A percentile compares a stretch with the other conserved stretches of the same genome.
Evolutionary conservation across 495 filamentous ascomycete genomes (phyloP).

Genomic region (Aspergillus haitiensis): DNA sequence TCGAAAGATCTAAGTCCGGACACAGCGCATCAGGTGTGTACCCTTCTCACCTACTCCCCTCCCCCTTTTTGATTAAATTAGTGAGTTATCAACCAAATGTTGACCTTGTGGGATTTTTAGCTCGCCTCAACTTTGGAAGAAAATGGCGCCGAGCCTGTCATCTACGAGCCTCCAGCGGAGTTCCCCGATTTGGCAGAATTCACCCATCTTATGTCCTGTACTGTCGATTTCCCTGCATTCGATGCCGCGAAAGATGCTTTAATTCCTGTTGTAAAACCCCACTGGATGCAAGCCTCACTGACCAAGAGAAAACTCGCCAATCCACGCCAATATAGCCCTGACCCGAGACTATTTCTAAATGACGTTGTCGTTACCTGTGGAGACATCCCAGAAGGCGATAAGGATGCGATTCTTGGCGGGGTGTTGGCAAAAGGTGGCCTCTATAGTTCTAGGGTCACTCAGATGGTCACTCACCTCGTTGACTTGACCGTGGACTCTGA

Average conservation of each 20-base stretch:
- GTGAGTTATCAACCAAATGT: too few species aligned
- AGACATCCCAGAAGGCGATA: slow-evolving; percentile 83
- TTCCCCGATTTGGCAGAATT: slow-evolving; percentile 57
- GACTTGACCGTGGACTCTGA: slow-evolving; percentile 73
- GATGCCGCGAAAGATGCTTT: slow-evolving; percentile 65
- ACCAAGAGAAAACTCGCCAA: slow-evolving; percentile 68
- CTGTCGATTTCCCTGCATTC: slow-evolving; percentile 87
- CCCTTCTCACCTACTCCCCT: not conserved
- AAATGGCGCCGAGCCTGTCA: slow-evolving; percentile 54
- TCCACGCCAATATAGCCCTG: slow-evolving; percentile 81
- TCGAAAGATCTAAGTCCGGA: slow-evolving; percentile 51
- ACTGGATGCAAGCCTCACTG: slow-evolving; percentile 74
- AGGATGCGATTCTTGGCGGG: slow-evolving; percentile 88
- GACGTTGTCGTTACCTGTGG: slow-evolving; percentile 73
- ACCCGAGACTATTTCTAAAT: slow-evolving; percentile 86
- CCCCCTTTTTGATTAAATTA: slow-evolving; percentile 1
- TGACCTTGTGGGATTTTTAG: slow-evolving; percentile 13
- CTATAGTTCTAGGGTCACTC: slow-evolving; percentile 67
- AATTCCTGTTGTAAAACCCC: slow-evolving; percentile 79
- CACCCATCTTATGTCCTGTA: slow-evolving; percentile 82
- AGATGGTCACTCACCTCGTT: slow-evolving; percentile 82
- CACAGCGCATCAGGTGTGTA: slow-evolving; percentile 43
- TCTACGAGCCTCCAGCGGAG: slow-evolving; percentile 44
- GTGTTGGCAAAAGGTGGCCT: slow-evolving; percentile 87
- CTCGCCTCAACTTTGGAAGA: slow-evolving; percentile 43